These are phyloP conservation scores for Jamesozyma jinghongensis DNA, from an alignment of 805 yeast genomes.

Conservation along the genomic window DNA sequence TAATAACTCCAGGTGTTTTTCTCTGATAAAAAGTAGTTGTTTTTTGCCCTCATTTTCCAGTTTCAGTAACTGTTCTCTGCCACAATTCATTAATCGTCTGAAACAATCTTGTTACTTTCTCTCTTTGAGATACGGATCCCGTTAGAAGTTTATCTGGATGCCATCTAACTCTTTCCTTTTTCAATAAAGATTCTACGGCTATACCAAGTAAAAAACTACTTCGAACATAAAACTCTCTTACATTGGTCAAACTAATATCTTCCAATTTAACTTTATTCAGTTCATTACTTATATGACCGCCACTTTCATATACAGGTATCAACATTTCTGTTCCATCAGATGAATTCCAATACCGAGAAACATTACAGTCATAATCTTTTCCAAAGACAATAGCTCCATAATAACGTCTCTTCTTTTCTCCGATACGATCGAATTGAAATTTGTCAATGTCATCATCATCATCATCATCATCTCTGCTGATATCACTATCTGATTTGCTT, in stretches of 20 bases:
- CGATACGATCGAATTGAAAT: conserved; percentile 2
- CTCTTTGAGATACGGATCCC: neutral
- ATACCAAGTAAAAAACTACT: conserved; percentile 4
- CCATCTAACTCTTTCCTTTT: conserved; percentile 52
- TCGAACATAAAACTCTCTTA: conserved; percentile 9
- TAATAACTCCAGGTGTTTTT: neutral
- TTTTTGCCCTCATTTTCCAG: neutral
- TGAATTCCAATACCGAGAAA: neutral
- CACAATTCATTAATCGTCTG: conserved; percentile 37
- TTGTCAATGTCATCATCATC: conserved; percentile 1
- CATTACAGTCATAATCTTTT: neutral
- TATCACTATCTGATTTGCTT: neutral
- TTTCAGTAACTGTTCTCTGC: conserved; percentile 14
- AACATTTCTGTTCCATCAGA: neutral
- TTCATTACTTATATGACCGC: neutral
- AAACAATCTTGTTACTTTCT: conserved; percentile 33
- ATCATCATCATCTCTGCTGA: neutral
- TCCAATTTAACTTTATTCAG: neutral
- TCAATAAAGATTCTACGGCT: conserved; percentile 20
- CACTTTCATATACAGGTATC: neutral
- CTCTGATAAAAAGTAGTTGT: neutral
- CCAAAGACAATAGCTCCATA: neutral
- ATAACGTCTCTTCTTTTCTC: neutral
- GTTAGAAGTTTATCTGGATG: conserved; percentile 48
- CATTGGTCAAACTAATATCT: neutral